Conservation (phyloP, 176 grass and related monocot genomes). For the Aechmea fasciata region DNA sequence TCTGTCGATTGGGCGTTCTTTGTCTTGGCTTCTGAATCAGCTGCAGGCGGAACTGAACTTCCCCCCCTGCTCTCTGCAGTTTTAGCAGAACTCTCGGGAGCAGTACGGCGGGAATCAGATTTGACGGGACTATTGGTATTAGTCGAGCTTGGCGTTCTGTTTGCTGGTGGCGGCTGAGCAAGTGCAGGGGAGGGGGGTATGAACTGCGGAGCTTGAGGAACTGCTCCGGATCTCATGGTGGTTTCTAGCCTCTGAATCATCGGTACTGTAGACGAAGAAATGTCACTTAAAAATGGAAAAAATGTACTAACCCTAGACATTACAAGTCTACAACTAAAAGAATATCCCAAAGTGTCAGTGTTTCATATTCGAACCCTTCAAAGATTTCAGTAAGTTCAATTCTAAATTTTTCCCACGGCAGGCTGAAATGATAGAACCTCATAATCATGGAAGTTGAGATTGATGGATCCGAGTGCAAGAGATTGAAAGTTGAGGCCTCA, state of each 20-base stretch:
- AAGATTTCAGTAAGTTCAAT: too few relatives aligned
- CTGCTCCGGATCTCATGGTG: conserved; percentile 37
- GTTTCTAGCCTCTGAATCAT: conserved; percentile 76
- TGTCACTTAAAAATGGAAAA: conserved; percentile 5
- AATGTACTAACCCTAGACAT: background rate
- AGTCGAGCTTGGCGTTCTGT: background rate
- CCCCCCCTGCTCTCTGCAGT: background rate
- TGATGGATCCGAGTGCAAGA: too few relatives aligned
- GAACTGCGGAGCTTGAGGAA: conserved; percentile 48
- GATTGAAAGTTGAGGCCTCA: too few relatives aligned
- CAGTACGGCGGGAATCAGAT: background rate
- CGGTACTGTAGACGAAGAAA: conserved; percentile 31
- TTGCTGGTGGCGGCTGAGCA: background rate
- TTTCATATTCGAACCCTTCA: too few relatives aligned
- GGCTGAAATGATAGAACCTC: too few relatives aligned
- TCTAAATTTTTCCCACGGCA: too few relatives aligned
- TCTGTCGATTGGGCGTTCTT: conserved; percentile 9
- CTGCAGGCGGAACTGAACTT: conserved; percentile 10
- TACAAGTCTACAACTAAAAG: conserved; percentile 4
- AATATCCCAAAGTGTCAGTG: background rate
- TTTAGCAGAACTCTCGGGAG: background rate
- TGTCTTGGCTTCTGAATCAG: conserved; percentile 1
- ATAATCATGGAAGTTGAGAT: too few relatives aligned
- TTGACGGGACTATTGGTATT: too few relatives aligned
- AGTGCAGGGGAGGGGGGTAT: conserved; percentile 16